Percentiles rank a stretch among this genome's conserved stretches.
These are phyloP conservation scores for Pneumocystis oryctolagi DNA, from an alignment of 1,139 yeast genomes.

Conservation along the genomic window DNA sequence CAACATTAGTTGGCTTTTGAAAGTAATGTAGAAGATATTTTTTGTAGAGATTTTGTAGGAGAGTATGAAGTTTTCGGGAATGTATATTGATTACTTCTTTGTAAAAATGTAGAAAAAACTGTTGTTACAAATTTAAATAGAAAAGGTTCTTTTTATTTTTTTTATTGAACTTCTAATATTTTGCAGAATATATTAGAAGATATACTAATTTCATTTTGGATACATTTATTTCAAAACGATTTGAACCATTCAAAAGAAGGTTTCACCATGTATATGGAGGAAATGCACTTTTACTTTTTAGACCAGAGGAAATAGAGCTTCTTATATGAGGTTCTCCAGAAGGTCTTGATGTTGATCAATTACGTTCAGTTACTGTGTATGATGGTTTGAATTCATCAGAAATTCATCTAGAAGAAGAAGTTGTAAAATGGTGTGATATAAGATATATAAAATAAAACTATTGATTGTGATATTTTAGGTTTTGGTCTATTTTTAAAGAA, in stretches of 20 bases:
- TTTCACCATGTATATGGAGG: slow-evolving; percentile 67
- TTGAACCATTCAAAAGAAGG: slow-evolving; percentile 49
- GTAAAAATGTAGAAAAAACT: slow-evolving; percentile 40
- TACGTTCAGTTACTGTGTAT: slow-evolving; percentile 61
- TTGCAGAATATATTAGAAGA: slow-evolving; percentile 39
- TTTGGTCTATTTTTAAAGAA: slow-evolving; percentile 57
- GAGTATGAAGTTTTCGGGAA: slow-evolving; percentile 18
- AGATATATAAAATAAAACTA: slow-evolving; percentile 21
- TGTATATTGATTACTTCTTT: slow-evolving; percentile 31
- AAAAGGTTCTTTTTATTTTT: background rate
- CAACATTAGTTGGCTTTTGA: slow-evolving; percentile 37
- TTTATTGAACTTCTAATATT: background rate
- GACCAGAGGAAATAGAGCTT: slow-evolving; percentile 66
- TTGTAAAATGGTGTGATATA: background rate
- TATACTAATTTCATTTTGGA: slow-evolving; percentile 49
- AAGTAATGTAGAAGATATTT: slow-evolving; percentile 32
- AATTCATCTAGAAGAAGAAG: background rate
- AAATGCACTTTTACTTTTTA: slow-evolving; percentile 60
- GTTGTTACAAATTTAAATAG: slow-evolving; percentile 45
- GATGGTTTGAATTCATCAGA: slow-evolving; percentile 6
- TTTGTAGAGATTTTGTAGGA: slow-evolving; percentile 33
- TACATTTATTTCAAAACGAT: slow-evolving; percentile 38
- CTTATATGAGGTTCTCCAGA: slow-evolving; percentile 65
- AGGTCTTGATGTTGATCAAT: slow-evolving; percentile 48
- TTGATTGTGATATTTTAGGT: slow-evolving; percentile 40